A percentile compares a stretch with the other conserved stretches of the same genome.
These are phyloP conservation scores for Epichloe uncinata DNA, from an alignment of 2,329 filamentous ascomycete genomes.

Conservation along the genomic window DNA sequence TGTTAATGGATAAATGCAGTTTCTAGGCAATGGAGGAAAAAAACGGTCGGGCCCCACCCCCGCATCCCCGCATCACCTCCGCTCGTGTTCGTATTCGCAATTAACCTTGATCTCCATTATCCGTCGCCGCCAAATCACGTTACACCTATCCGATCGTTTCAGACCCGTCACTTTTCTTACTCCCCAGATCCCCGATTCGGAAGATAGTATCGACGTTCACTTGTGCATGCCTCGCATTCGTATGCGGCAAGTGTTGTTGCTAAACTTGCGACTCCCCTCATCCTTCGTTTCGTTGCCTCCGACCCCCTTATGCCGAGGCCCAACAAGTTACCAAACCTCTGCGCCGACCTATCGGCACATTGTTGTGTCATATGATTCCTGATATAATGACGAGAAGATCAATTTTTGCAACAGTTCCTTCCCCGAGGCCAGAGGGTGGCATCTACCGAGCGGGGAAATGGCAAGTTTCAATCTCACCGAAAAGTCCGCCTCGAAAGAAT, in stretches of 20 bases:
- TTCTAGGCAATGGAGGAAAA: no score
- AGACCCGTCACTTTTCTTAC: neutral
- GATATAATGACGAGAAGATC: no score
- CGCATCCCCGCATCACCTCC: neutral
- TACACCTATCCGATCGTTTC: neutral
- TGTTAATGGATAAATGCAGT: no score
- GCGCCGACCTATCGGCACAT: no score
- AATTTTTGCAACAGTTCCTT: no score
- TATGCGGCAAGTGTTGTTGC: neutral
- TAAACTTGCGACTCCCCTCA: neutral
- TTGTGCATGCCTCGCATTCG: neutral
- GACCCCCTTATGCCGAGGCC: neutral
- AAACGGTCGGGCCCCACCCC: neutral
- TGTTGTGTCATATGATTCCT: no score
- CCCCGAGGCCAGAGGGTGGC: no score
- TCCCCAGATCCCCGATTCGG: no score
- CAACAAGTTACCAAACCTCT: neutral
- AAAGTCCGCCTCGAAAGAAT: no score
- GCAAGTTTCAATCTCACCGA: no score
- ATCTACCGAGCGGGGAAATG: no score
- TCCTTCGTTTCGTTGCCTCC: neutral
- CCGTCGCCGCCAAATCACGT: neutral
- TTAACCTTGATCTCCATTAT: neutral
- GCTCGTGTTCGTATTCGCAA: neutral
- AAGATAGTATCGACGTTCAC: no score